These are phyloP conservation scores for Aureobasidium sp. DNA, from an alignment of 2,329 filamentous ascomycete species.

Conservation along the genomic window DNA sequence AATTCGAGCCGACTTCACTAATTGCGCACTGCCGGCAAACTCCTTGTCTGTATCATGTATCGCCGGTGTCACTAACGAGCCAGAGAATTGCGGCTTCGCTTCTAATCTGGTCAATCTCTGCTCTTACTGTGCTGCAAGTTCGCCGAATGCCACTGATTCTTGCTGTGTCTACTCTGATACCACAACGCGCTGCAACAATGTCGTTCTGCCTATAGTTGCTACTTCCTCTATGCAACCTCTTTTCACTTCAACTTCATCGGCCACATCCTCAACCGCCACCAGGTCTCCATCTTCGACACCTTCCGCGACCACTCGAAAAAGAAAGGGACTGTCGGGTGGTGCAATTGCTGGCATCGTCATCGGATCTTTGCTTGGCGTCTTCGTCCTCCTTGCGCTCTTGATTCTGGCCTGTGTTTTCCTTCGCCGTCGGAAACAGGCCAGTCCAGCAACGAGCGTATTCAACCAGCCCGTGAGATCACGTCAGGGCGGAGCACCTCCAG, in stretches of 20 bases:
- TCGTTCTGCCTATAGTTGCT: slow-evolving; percentile 60
- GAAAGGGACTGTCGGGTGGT: slow-evolving; percentile 62
- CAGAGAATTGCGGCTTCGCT: slow-evolving; percentile 76
- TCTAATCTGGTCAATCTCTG: slow-evolving; percentile 68
- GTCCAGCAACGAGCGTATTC: slow-evolving; percentile 65
- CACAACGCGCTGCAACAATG: slow-evolving; percentile 62
- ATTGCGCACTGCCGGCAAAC: slow-evolving; percentile 74
- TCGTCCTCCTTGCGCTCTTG: slow-evolving; percentile 59
- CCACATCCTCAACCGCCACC: slow-evolving; percentile 18
- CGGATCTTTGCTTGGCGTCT: slow-evolving; percentile 64
- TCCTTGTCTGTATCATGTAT: slow-evolving; percentile 72
- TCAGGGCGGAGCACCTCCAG: slow-evolving; percentile 24
- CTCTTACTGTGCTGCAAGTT: slow-evolving; percentile 74
- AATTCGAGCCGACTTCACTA: slow-evolving; percentile 86
- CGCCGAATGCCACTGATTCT: slow-evolving; percentile 85
- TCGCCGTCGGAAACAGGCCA: slow-evolving; percentile 47
- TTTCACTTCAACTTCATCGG: slow-evolving; percentile 45
- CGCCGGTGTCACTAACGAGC: slow-evolving; percentile 68
- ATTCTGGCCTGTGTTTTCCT: slow-evolving; percentile 51
- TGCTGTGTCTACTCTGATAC: slow-evolving; percentile 81
- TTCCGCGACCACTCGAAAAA: slow-evolving; percentile 18
- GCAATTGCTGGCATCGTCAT: slow-evolving; percentile 86
- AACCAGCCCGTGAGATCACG: slow-evolving; percentile 75
- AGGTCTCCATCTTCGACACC: slow-evolving; percentile 25
- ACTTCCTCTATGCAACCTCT: slow-evolving; percentile 53